These are phyloP conservation scores for Microsporum canis DNA, from an alignment of 2,329 filamentous ascomycete genomes.

Conservation along the genomic window DNA sequence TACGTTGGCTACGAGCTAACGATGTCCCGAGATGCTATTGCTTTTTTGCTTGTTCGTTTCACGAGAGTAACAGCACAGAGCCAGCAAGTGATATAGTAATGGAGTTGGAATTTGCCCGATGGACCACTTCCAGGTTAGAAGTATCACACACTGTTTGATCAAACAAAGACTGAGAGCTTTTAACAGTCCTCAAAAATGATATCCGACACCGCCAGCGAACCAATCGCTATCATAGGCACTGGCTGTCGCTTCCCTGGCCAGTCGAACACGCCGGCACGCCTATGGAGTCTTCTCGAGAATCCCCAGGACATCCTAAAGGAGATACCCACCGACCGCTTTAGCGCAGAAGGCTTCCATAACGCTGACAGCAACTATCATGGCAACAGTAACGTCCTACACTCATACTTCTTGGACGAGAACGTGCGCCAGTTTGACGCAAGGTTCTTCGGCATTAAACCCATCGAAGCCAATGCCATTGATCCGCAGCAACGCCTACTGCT, in stretches of 20 bases:
- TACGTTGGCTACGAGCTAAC: too few relatives aligned
- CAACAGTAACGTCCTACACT: constrained; percentile 8
- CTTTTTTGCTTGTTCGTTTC: too few relatives aligned
- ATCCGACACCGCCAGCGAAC: neutral
- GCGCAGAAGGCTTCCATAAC: constrained; percentile 14
- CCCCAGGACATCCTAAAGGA: constrained; percentile 6
- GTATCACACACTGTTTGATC: too few relatives aligned
- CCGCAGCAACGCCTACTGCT: constrained; percentile 24
- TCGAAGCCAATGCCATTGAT: constrained; percentile 22
- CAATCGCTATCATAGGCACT: constrained; percentile 24
- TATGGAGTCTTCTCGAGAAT: constrained; percentile 25
- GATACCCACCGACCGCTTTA: constrained; percentile 15
- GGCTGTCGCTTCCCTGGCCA: constrained; percentile 28
- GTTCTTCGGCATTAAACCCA: constrained; percentile 22
- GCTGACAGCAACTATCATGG: constrained; percentile 9
- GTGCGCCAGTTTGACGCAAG: constrained; percentile 21
- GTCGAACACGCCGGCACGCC: constrained; percentile 21
- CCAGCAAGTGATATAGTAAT: too few relatives aligned
- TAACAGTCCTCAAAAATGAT: too few relatives aligned
- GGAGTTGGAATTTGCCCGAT: too few relatives aligned
- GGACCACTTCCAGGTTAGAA: too few relatives aligned
- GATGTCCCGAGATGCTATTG: too few relatives aligned
- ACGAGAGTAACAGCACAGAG: too few relatives aligned
- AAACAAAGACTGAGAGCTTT: too few relatives aligned
- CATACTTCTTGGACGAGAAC: constrained; percentile 18